Conservation (phyloP, 164 flowering plant genomes). For the Akebia trifoliata region DNA sequence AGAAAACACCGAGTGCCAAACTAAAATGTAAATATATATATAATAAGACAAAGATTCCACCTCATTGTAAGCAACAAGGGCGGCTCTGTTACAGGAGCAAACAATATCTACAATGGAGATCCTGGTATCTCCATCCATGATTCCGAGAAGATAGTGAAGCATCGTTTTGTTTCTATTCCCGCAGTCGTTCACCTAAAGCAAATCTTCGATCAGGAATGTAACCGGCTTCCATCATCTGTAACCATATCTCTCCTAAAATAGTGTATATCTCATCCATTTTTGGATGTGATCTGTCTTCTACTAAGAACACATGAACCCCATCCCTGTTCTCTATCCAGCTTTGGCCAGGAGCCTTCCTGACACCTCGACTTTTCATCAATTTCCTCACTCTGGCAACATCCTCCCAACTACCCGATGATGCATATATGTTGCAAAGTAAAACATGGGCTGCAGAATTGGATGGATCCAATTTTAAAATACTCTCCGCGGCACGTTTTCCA, state of each 20-base stretch:
- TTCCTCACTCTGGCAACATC: slow-evolving; percentile 47
- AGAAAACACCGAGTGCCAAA: neutral
- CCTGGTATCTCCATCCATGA: too few relatives aligned
- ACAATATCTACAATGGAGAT: neutral
- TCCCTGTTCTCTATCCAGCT: slow-evolving; percentile 62
- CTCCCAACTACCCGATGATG: slow-evolving; percentile 49
- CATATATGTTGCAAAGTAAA: slow-evolving; percentile 55
- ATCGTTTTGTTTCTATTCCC: neutral
- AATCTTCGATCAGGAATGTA: slow-evolving; percentile 20
- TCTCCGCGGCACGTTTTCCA: slow-evolving; percentile 54
- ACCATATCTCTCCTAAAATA: slow-evolving; percentile 35
- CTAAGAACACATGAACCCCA: slow-evolving; percentile 41
- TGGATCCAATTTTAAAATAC: slow-evolving; percentile 51
- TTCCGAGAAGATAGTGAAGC: too few relatives aligned
- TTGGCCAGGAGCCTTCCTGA: slow-evolving; percentile 54
- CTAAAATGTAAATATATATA: neutral
- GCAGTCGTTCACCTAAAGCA: slow-evolving; percentile 4
- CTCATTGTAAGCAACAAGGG: neutral
- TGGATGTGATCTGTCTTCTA: slow-evolving; percentile 46
- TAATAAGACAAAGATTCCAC: neutral
- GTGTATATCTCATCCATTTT: slow-evolving; percentile 39
- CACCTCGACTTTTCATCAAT: slow-evolving; percentile 46
- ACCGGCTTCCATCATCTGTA: slow-evolving; percentile 41
- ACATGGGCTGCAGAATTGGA: slow-evolving; percentile 57
- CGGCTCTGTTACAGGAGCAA: neutral